These are phyloP conservation scores for Globisporangium yorkense DNA, from an alignment of 352 stramenopile genomes.

Conservation along the genomic window DNA sequence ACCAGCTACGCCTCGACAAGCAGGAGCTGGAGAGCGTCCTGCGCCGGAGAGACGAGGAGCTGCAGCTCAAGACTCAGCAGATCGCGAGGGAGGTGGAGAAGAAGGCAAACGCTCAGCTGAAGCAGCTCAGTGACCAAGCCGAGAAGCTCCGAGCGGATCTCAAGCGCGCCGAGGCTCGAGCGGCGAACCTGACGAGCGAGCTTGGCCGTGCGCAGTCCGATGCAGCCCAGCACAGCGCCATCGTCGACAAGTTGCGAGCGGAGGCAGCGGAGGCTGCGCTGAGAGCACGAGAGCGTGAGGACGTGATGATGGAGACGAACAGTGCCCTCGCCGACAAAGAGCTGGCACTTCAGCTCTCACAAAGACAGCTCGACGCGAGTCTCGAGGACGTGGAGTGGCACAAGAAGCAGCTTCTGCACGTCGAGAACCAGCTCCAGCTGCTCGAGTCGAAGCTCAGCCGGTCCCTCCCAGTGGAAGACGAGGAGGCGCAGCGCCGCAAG, in stretches of 20 bases:
- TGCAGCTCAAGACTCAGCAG: constrained; percentile 5
- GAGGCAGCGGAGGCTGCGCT: neutral
- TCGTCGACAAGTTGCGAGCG: constrained; percentile 1
- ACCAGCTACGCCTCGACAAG: constrained; percentile 25
- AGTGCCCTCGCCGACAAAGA: constrained; percentile 1
- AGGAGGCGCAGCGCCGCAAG: constrained; percentile 29
- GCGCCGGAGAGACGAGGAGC: constrained; percentile 21
- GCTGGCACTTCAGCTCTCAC: constrained; percentile 16
- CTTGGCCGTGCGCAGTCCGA: constrained; percentile 2
- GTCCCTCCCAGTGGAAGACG: constrained; percentile 44
- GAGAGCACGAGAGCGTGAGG: neutral
- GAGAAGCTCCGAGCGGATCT: constrained; percentile 18
- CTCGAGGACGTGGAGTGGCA: constrained; percentile 32
- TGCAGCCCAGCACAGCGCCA: neutral
- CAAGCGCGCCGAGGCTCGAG: neutral
- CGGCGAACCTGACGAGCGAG: neutral
- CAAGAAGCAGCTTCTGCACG: constrained; percentile 21
- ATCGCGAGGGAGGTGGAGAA: constrained; percentile 10
- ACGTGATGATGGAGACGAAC: neutral
- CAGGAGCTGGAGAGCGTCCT: constrained; percentile 27
- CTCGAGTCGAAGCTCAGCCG: constrained; percentile 47
- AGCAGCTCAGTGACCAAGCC: constrained; percentile 13
- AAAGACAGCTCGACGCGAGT: constrained; percentile 16
- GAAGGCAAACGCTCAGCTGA: constrained; percentile 15
- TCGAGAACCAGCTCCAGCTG: constrained; percentile 35